Evolutionary conservation across 495 filamentous ascomycete genomes (phyloP).

Genomic region (Amniculicola lignicola): DNA sequence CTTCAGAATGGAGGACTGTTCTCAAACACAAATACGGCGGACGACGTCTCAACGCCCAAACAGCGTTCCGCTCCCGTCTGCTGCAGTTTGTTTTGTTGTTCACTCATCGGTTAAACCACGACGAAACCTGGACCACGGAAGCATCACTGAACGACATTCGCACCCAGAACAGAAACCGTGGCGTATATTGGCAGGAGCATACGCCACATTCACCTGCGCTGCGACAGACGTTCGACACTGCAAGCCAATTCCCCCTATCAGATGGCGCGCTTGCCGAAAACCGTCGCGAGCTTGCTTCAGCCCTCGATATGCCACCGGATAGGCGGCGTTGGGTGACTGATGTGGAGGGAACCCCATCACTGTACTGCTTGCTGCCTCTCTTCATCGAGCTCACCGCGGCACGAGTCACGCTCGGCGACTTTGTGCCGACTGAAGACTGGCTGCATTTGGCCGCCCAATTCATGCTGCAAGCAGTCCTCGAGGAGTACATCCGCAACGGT

Average conservation of each 20-base stretch:
- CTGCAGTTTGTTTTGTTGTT: conserved; percentile 30
- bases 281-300: conserved; percentile 15
- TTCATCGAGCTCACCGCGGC: conserved; percentile 51
- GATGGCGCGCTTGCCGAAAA: conserved; percentile 19
- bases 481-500: conserved; percentile 46
- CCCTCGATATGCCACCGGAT: conserved; percentile 12
- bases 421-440: conserved; percentile 40
- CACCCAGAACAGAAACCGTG: conserved; percentile 17
- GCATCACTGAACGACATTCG: conserved; percentile 24
- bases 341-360: conserved; percentile 37
- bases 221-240: conserved; percentile 20
- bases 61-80: conserved; percentile 20
- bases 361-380: conserved; percentile 45
- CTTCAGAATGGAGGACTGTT: conserved; percentile 23
- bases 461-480: conserved; percentile 51
- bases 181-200: conserved; percentile 5
- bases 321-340: conserved; percentile 27
- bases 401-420: conserved; percentile 20
- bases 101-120: conserved; percentile 25
- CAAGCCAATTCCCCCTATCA: conserved; percentile 27
- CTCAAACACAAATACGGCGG: conserved; percentile 23
- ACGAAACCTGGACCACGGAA: conserved; percentile 23
- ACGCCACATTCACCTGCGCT: conserved; percentile 21
- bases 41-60: conserved; percentile 14
- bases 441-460: conserved; percentile 48